phyloP scores from a whole-genome alignment of 2,329 filamentous ascomycete species.

The Xylaria sp. region DNA sequence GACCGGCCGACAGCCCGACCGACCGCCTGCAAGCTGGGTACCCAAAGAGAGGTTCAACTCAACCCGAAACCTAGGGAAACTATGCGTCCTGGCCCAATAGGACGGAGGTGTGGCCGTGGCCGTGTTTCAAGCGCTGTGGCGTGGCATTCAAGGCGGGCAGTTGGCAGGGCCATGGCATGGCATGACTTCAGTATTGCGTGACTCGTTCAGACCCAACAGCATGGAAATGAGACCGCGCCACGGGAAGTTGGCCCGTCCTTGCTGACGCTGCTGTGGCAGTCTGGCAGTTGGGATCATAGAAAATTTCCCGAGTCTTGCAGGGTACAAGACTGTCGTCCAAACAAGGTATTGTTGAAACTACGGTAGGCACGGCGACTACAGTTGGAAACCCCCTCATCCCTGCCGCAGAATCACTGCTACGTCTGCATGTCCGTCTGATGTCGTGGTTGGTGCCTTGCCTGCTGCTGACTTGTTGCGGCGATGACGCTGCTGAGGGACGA shows the following conservation, averaged over 20 bases:
- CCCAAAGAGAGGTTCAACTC: conserved; percentile 5
- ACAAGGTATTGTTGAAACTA: background rate
- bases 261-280: conserved; percentile 19
- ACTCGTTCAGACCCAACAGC: conserved; percentile 29
- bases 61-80: conserved; percentile 12
- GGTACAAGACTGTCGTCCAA: conserved; percentile 4
- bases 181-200: conserved; percentile 18
- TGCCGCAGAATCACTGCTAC: background rate
- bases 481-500: too few relatives aligned
- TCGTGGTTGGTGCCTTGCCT: too few relatives aligned
- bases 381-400: too few relatives aligned
- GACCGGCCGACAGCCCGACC: too few relatives aligned
- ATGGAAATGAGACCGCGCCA: conserved; percentile 27
- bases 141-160: conserved; percentile 14
- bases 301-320: conserved; percentile 26
- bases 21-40: background rate
- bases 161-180: conserved; percentile 8
- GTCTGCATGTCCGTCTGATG: background rate
- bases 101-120: background rate
- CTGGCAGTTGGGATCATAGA: conserved; percentile 23
- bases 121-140: conserved; percentile 4
- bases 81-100: conserved; percentile 7
- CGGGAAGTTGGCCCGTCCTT: conserved; percentile 13
- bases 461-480: background rate
- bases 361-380: too few relatives aligned